phyloP scores from a whole-genome alignment of 2,329 filamentous ascomycete genomes.

The Talaromyces islandicus region DNA sequence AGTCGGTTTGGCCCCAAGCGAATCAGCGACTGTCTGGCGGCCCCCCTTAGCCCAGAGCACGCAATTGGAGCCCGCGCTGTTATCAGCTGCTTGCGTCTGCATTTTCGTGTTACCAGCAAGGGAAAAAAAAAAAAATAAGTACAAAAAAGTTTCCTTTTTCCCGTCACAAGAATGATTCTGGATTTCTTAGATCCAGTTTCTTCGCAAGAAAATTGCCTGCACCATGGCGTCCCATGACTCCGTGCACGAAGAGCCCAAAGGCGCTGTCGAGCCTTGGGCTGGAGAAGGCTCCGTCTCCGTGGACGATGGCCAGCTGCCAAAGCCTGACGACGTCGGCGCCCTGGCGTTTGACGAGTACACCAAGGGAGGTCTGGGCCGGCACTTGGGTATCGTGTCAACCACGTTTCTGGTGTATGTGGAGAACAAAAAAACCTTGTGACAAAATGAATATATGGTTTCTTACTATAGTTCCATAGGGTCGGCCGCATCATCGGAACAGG shows the following conservation, averaged over 20 bases:
- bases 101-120: not conserved
- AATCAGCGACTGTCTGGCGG: not conserved
- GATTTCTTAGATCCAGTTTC: too few relatives aligned
- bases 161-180: too few relatives aligned
- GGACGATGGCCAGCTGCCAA: not conserved
- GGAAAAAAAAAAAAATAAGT: not conserved
- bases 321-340: constrained; percentile 11
- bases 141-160: too few relatives aligned
- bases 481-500: constrained; percentile 36
- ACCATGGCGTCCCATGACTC: constrained; percentile 4
- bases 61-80: constrained; percentile 10
- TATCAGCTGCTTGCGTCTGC: constrained; percentile 4
- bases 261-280: not conserved
- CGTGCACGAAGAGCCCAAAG: constrained; percentile 1
- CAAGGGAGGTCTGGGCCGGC: constrained; percentile 17
- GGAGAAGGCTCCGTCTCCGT: not conserved
- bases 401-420: constrained; percentile 21
- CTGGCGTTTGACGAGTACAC: constrained; percentile 18
- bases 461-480: constrained; percentile 25
- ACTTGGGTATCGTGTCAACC: constrained; percentile 17
- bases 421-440: too few relatives aligned
- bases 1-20: not conserved
- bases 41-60: constrained; percentile 1
- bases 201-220: not conserved
- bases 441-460: not conserved